A percentile compares a stretch with the other conserved stretches of the same genome.
Conservation (phyloP, 2,329 filamentous ascomycete species). For the Clonostachys sp. region DNA sequence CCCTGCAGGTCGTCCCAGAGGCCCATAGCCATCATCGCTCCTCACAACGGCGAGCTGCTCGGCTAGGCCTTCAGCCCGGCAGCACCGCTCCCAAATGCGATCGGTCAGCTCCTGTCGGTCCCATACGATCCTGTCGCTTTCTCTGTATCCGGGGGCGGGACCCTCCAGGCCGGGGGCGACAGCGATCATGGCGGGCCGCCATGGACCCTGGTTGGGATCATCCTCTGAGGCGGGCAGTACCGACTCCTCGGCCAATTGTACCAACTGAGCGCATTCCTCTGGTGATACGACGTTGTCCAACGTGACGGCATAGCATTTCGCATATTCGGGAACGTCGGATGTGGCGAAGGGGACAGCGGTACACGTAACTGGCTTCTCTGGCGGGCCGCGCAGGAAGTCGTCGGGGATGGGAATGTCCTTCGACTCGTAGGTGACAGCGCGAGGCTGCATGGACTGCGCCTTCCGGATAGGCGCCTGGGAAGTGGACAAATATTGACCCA, state of each 20-base stretch:
- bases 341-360: slow-evolving; percentile 46
- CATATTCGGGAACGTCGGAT: slow-evolving; percentile 45
- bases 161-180: slow-evolving; percentile 57
- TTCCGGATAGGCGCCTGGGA: too few species aligned
- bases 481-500: too few species aligned
- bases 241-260: slow-evolving; percentile 46
- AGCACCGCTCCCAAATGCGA: slow-evolving; percentile 58
- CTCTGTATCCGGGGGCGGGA: slow-evolving; percentile 52
- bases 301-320: slow-evolving; percentile 47
- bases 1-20: slow-evolving; percentile 4
- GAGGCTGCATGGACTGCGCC: too few species aligned
- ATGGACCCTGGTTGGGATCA: slow-evolving; percentile 29
- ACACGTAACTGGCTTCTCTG: slow-evolving; percentile 33
- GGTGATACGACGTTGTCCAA: slow-evolving; percentile 53
- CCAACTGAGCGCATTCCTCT: slow-evolving; percentile 55
- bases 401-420: slow-evolving; percentile 27
- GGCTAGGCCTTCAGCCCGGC: slow-evolving; percentile 29
- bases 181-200: slow-evolving; percentile 68
- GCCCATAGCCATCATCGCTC: slow-evolving; percentile 11
- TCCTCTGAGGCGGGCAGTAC: slow-evolving; percentile 16
- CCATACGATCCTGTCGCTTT: slow-evolving; percentile 75
- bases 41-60: slow-evolving; percentile 28
- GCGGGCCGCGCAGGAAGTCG: slow-evolving; percentile 34
- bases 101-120: slow-evolving; percentile 59
- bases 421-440: slow-evolving; percentile 16